Evolutionary conservation across 495 filamentous ascomycete species (phyloP), one percentile per base, ranked within the genome.

Genomic region (Xylaria sp.): DNA sequence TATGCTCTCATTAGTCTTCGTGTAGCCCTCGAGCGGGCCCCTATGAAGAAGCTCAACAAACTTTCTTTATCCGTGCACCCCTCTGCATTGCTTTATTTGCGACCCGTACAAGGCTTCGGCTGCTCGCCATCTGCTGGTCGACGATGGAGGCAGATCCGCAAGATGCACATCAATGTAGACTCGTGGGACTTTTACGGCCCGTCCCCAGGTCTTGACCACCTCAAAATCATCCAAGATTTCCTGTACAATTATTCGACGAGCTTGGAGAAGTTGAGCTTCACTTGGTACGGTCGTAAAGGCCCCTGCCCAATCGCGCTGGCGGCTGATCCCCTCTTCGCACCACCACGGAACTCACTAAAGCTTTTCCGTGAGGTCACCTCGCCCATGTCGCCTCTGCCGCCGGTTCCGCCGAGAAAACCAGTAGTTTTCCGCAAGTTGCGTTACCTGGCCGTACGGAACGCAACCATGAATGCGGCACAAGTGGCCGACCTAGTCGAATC

Each of bases 1-100:
- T 95, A 94, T 77, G 93, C 93, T 4, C 86, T 95, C 44, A 93
- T 94, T 72, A 93, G 90, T 70, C 79, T 94, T 58, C 90, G 93
- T 61, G 92, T 95, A 69, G 90, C 92, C 1, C 79, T 94, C 15
- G 92, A 94, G 77, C 88, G 89, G 59, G 85, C 88, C 11, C 85
- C 87, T 2, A 82, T 94, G 41, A 82, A 71, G 50, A 82, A 80
- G 44, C 85, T 95, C 1, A 81, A 84, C 41, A 88, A 88, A 35
- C 84, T 96, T 6, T 89, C 90, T 4, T 81, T 95, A 19, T 85
- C 86, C 1, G 86, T 95, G 12, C 92, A 94, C 69, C 89, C 92
- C 0, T 87, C 86, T 1, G 89, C 87, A 5, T 84, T 93, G 46
- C 83, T 90, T 67, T 94, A 94, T 75, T 83, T 95, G n/a, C 88